Percentiles rank a stretch among this genome's conserved stretches.
These are phyloP conservation scores for Aspergillus phoenicis DNA, from an alignment of 2,329 filamentous ascomycete species.

Conservation along the genomic window DNA sequence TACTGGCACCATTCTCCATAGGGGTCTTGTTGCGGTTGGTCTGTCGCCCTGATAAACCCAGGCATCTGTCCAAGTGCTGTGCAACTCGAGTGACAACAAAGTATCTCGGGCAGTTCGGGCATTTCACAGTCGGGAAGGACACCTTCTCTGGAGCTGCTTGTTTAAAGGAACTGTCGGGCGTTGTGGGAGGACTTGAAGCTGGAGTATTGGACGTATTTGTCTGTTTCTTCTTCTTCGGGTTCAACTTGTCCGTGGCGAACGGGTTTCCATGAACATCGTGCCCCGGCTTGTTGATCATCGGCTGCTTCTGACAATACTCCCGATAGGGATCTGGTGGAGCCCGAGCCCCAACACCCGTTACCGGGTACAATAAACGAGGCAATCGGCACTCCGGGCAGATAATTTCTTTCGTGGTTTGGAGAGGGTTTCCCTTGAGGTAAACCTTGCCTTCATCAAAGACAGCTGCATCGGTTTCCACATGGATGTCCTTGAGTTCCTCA, in stretches of 20 bases:
- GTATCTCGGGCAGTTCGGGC: constrained; percentile 63
- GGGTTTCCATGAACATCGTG: constrained; percentile 64
- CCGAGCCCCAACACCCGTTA: constrained; percentile 53
- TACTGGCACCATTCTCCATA: constrained; percentile 46
- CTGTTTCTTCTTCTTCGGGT: constrained; percentile 50
- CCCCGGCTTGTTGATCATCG: constrained; percentile 59
- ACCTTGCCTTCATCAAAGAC: constrained; percentile 57
- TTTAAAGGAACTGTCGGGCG: constrained; percentile 37
- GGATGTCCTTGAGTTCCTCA: constrained; percentile 38
- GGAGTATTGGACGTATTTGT: constrained; percentile 37
- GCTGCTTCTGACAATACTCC: constrained; percentile 63
- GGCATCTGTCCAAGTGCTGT: constrained; percentile 63
- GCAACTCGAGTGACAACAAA: constrained; percentile 63
- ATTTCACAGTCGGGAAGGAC: constrained; percentile 51
- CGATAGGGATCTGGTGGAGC: constrained; percentile 52
- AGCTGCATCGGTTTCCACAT: constrained; percentile 54
- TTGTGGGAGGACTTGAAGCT: constrained; percentile 38
- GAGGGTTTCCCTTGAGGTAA: constrained; percentile 59
- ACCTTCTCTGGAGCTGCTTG: constrained; percentile 33
- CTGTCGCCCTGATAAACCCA: constrained; percentile 59
- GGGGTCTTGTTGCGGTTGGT: constrained; percentile 50
- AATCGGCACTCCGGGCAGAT: constrained; percentile 63
- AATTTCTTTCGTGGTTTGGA: constrained; percentile 61
- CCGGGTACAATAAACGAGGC: constrained; percentile 61
- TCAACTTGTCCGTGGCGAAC: constrained; percentile 47